Evolutionary conservation across 2,329 filamentous ascomycete genomes (phyloP).

Genomic region (Boeremia lycopersici): DNA sequence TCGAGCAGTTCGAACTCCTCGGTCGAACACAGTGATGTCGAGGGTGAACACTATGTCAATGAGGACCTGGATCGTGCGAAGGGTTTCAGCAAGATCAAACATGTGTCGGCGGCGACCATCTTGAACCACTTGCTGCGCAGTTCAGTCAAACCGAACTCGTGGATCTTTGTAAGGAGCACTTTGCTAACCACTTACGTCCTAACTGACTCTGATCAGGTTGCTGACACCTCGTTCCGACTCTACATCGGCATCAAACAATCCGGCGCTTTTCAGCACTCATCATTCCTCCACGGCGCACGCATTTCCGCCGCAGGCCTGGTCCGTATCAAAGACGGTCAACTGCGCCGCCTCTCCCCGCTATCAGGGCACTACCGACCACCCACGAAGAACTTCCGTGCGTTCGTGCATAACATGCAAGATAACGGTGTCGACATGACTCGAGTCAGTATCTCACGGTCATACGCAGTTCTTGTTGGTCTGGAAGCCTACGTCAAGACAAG

Average conservation of each 20-base stretch:
- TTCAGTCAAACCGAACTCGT: conserved; percentile 83
- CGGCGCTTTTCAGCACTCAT: conserved; percentile 89
- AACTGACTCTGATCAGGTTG: conserved; percentile 52
- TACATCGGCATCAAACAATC: conserved; percentile 91
- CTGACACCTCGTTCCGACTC: conserved; percentile 81
- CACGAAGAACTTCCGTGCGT: conserved; percentile 80
- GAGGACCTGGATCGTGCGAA: conserved; percentile 66
- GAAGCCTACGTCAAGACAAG: conserved; percentile 78
- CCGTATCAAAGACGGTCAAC: conserved; percentile 79
- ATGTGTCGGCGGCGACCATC: conserved; percentile 73
- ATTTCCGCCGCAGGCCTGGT: conserved; percentile 85
- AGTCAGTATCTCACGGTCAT: conserved; percentile 80
- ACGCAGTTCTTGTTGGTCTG: conserved; percentile 80
- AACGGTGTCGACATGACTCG: conserved; percentile 79
- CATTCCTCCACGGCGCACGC: conserved; percentile 81
- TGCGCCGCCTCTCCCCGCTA: conserved; percentile 72
- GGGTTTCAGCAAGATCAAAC: conserved; percentile 65
- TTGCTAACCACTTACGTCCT: background rate
- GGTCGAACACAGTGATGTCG: conserved; percentile 61
- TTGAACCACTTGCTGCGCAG: conserved; percentile 80
- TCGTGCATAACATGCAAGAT: conserved; percentile 74
- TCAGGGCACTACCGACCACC: conserved; percentile 85
- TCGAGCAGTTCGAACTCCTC: conserved; percentile 44
- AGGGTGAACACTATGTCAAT: conserved; percentile 69
- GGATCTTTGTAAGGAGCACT: conserved; percentile 73